phyloP scores from a whole-genome alignment of 2,329 filamentous ascomycete species.

The Ophiosphaerella korrae region DNA sequence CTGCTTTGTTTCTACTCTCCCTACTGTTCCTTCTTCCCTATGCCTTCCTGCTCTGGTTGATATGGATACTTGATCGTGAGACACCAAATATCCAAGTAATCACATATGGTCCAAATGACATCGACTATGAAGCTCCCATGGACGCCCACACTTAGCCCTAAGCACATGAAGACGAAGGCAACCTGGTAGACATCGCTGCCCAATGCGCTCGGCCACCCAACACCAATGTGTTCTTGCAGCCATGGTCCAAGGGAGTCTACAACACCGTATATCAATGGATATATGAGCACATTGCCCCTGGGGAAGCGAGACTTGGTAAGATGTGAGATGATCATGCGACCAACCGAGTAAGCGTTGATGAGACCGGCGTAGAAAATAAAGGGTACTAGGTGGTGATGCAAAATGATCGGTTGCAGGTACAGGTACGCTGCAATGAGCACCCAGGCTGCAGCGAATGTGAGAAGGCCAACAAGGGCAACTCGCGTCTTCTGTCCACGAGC shows the following conservation, averaged over 20 bases:
- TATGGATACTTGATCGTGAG: conserved; percentile 90
- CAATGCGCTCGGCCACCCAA: conserved; percentile 49
- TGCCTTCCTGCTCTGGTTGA: conserved; percentile 46
- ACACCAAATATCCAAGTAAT: conserved; percentile 98
- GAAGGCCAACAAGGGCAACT: conserved; percentile 78
- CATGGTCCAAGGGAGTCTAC: conserved; percentile 79
- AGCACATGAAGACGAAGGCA: conserved; percentile 84
- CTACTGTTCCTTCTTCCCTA: conserved; percentile 34
- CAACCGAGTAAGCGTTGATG: conserved; percentile 92
- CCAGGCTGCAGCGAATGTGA: conserved; percentile 83
- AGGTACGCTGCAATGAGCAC: conserved; percentile 77
- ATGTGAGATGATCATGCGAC: conserved; percentile 94
- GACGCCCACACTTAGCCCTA: conserved; percentile 84
- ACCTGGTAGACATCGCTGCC: conserved; percentile 80
- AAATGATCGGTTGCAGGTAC: conserved; percentile 81
- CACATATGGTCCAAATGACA: conserved; percentile 96
- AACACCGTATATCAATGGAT: conserved; percentile 79
- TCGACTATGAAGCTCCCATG: conserved; percentile 98
- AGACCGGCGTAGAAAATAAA: conserved; percentile 88
- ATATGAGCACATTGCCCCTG: conserved; percentile 81
- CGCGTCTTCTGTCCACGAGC: conserved; percentile 73
- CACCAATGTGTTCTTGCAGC: conserved; percentile 57
- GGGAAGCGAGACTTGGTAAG: conserved; percentile 87
- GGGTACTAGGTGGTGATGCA: conserved; percentile 81
- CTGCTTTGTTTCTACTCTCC: not conserved